Percentiles rank a stretch among this genome's conserved stretches.
phyloP scores from a whole-genome alignment of 768 basidiomycete genomes.

The Xanthoconium purpureum region DNA sequence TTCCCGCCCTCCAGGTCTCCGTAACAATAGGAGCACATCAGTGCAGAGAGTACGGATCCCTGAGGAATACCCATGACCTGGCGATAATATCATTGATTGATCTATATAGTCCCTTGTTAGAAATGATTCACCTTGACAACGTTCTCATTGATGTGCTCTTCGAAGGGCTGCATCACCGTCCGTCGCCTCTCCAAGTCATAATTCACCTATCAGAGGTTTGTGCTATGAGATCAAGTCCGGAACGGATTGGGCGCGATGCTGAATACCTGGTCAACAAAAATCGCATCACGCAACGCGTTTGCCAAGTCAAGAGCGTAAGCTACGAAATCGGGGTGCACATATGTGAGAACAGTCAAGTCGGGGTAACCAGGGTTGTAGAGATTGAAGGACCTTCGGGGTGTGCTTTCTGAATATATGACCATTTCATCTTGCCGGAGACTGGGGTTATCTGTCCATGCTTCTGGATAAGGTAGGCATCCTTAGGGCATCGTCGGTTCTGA shows the following conservation, averaged over 20 bases:
- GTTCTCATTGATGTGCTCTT: conserved; percentile 89
- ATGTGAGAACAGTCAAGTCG: conserved; percentile 38
- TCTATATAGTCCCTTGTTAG: conserved; percentile 42
- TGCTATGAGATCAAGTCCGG: not conserved
- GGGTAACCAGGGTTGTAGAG: not conserved
- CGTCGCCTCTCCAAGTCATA: conserved; percentile 51
- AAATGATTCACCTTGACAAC: conserved; percentile 69
- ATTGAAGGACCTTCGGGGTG: conserved; percentile 55
- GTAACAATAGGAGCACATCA: conserved; percentile 95
- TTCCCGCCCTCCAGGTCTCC: conserved; percentile 77
- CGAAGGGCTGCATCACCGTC: conserved; percentile 68
- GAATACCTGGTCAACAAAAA: conserved; percentile 82
- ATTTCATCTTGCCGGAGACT: conserved; percentile 52
- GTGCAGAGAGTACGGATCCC: conserved; percentile 89
- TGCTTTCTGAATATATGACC: conserved; percentile 58
- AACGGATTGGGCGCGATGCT: not conserved
- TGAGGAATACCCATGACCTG: conserved; percentile 97
- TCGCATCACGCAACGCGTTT: conserved; percentile 59
- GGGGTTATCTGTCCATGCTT: conserved; percentile 65
- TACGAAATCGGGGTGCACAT: conserved; percentile 73
- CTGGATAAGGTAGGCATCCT: conserved; percentile 75
- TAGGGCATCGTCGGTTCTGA: not conserved
- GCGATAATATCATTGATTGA: conserved; percentile 72
- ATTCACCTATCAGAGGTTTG: conserved; percentile 38
- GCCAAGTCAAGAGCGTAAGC: conserved; percentile 69